A percentile compares a stretch with the other conserved stretches of the same genome.
These are phyloP conservation scores for Colletotrichum tropicale DNA, from an alignment of 2,329 filamentous ascomycete species.

Conservation along the genomic window DNA sequence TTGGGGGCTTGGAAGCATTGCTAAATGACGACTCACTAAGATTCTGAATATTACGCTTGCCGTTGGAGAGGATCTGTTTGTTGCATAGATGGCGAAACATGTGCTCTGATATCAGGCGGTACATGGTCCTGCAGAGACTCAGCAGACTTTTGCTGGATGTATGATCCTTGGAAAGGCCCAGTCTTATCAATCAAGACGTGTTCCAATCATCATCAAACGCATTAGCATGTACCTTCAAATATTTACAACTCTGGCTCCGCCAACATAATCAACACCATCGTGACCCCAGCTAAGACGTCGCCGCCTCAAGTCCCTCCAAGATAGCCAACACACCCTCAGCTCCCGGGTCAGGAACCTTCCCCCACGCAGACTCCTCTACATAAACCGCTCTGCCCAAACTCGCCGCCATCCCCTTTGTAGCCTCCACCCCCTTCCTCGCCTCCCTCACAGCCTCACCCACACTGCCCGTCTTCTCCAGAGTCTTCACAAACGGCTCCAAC, in stretches of 20 bases:
- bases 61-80: accelerated
- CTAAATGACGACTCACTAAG: slow-evolving; percentile 9
- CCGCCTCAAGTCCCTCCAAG: slow-evolving; percentile 60
- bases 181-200: not conserved
- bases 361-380: slow-evolving; percentile 70
- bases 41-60: not conserved
- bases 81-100: not conserved
- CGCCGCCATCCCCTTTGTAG: slow-evolving; percentile 76
- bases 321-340: slow-evolving; percentile 66
- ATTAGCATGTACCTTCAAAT: not conserved
- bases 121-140: not conserved
- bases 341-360: slow-evolving; percentile 75
- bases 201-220: not conserved
- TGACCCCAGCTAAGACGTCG: not conserved
- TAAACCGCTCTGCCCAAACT: slow-evolving; percentile 77
- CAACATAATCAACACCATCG: not conserved
- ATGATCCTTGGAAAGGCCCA: not conserved
- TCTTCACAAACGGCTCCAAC: slow-evolving; percentile 70
- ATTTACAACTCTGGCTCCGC: not conserved
- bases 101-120: not conserved
- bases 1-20: slow-evolving; percentile 8
- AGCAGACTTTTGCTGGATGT: not conserved
- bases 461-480: slow-evolving; percentile 57
- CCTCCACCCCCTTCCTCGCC: slow-evolving; percentile 66
- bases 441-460: slow-evolving; percentile 54